phyloP scores from a whole-genome alignment of 352 stramenopile species.

The Phytophthora aleatoria region DNA sequence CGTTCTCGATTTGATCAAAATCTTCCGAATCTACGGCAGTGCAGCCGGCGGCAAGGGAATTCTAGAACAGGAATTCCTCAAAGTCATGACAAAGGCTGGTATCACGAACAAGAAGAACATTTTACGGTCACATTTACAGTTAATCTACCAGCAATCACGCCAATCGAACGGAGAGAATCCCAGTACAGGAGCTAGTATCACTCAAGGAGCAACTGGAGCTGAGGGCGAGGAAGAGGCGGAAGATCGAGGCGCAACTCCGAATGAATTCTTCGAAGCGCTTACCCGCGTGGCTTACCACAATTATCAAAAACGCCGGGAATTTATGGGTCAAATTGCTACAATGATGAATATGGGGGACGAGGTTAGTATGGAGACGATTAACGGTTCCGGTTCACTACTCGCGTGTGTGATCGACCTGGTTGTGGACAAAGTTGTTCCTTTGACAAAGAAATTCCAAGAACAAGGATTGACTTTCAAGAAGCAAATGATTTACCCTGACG shows the following conservation, averaged over 20 bases:
- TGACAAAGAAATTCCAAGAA: slow-evolving; percentile 81
- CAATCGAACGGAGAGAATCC: slow-evolving; percentile 32
- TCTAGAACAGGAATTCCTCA: slow-evolving; percentile 82
- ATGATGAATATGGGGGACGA: slow-evolving; percentile 38
- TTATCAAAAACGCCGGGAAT: slow-evolving; percentile 66
- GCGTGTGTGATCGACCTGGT: slow-evolving; percentile 63
- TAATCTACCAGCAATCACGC: slow-evolving; percentile 76
- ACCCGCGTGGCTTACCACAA: slow-evolving; percentile 74
- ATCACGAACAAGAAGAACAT: slow-evolving; percentile 87
- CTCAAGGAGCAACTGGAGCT: background rate
- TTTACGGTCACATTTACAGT: slow-evolving; percentile 64
- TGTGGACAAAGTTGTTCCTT: slow-evolving; percentile 63
- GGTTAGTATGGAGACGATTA: slow-evolving; percentile 15
- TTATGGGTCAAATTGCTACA: slow-evolving; percentile 36
- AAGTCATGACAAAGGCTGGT: slow-evolving; percentile 78
- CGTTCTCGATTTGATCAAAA: slow-evolving; percentile 79
- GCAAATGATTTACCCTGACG: slow-evolving; percentile 79
- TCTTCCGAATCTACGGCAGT: slow-evolving; percentile 77
- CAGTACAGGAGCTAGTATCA: slow-evolving; percentile 11
- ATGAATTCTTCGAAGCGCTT: slow-evolving; percentile 83
- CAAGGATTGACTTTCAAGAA: slow-evolving; percentile 87
- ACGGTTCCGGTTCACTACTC: slow-evolving; percentile 32
- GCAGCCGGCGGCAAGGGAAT: slow-evolving; percentile 69
- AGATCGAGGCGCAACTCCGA: slow-evolving; percentile 69
- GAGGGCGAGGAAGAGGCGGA: slow-evolving; percentile 54